phyloP scores from a whole-genome alignment of 176 grass and related monocot genomes.

The Triticum aestivum region IWGSC_CS_RefSeq_v2.1 NC_057806.1:693982469-693982968 shows the following conservation, averaged over 20 bases:
- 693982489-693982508: slow-evolving; percentile 47
- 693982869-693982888: slow-evolving; percentile 39
- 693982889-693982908: background rate
- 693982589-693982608: slow-evolving; percentile 56
- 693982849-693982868: slow-evolving; percentile 58
- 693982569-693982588: slow-evolving; percentile 51
- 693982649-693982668: slow-evolving; percentile 67
- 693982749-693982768: slow-evolving; percentile 53
- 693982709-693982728: slow-evolving; percentile 73
- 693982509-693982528: slow-evolving; percentile 38
- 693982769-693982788: slow-evolving; percentile 76
- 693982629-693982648: slow-evolving; percentile 46
- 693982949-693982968: slow-evolving; percentile 77
- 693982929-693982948: slow-evolving; percentile 75
- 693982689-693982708: slow-evolving; percentile 84
- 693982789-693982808: slow-evolving; percentile 77
- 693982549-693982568: slow-evolving; percentile 55
- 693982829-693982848: slow-evolving; percentile 81
- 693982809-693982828: slow-evolving; percentile 70
- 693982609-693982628: slow-evolving; percentile 64
- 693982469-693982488: slow-evolving; percentile 66
- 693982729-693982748: slow-evolving; percentile 86
- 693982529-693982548: slow-evolving; percentile 55
- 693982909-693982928: slow-evolving; percentile 27
- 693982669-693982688: slow-evolving; percentile 28